Percentiles rank a stretch among this genome's conserved stretches.
Conservation (phyloP, 805 yeast species). For the Barnettozyma sp. region DNA sequence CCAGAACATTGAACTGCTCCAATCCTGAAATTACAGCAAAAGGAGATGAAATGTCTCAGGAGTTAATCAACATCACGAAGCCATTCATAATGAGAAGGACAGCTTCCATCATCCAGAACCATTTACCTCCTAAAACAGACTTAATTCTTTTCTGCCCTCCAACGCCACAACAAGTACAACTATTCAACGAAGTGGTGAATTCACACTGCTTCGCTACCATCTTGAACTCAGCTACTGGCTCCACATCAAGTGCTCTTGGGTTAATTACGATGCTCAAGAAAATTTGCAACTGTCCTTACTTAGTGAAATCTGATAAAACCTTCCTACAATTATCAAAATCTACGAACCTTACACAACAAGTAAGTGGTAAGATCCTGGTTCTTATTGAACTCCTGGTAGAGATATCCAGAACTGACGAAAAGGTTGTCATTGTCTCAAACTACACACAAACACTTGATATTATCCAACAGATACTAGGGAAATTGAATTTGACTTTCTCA, state of each 20-base stretch:
- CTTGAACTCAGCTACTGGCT: conserved; percentile 10
- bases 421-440: conserved; percentile 80
- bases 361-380: conserved; percentile 56
- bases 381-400: conserved; percentile 50
- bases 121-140: conserved; percentile 71
- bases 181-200: conserved; percentile 45
- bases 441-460: conserved; percentile 83
- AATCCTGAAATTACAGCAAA: conserved; percentile 39
- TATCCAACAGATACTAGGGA: conserved; percentile 48
- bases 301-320: conserved; percentile 45
- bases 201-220: conserved; percentile 25
- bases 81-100: conserved; percentile 70
- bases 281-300: conserved; percentile 74
- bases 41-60: conserved; percentile 60
- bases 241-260: conserved; percentile 44
- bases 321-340: conserved; percentile 24
- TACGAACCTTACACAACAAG: conserved; percentile 9
- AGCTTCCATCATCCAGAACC: conserved; percentile 45
- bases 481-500: conserved; percentile 42
- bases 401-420: conserved; percentile 50
- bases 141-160: conserved; percentile 74
- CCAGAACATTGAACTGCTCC: conserved; percentile 59
- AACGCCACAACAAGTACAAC: conserved; percentile 46
- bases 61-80: conserved; percentile 56
- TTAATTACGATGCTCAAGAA: conserved; percentile 72